Evolutionary conservation across 371 early-diverging fungal species (phyloP).

Genomic region (Lichtheimia hyalospora): DNA sequence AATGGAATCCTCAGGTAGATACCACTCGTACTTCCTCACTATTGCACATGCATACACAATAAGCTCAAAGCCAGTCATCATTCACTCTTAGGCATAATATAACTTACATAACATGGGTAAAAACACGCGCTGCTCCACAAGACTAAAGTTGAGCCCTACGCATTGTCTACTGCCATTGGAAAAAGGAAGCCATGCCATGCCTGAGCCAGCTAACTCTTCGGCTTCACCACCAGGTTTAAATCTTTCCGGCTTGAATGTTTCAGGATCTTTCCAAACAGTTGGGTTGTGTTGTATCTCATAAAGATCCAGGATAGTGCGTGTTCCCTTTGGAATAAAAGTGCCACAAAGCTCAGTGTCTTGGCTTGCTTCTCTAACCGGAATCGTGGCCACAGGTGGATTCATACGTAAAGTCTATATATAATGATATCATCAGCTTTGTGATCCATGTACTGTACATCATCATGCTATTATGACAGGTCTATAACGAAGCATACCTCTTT

Average conservation of each 20-base stretch:
- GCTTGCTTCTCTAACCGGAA: neutral
- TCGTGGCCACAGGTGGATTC: slow-evolving; percentile 16
- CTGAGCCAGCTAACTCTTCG: slow-evolving; percentile 3
- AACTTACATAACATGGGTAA: slow-evolving; percentile 33
- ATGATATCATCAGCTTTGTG: neutral
- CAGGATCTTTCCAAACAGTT: slow-evolving; percentile 18
- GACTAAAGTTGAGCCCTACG: slow-evolving; percentile 47
- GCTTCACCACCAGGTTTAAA: slow-evolving; percentile 13
- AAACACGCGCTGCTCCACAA: slow-evolving; percentile 46
- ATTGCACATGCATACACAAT: slow-evolving; percentile 3
- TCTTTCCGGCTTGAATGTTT: slow-evolving; percentile 19
- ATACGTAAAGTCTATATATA: slow-evolving; percentile 36
- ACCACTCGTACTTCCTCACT: slow-evolving; percentile 18
- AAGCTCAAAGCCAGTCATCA: neutral
- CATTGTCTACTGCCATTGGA: slow-evolving; percentile 36
- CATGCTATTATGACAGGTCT: too few species aligned
- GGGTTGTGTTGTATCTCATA: slow-evolving; percentile 15
- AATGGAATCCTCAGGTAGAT: slow-evolving; percentile 8
- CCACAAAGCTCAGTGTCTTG: slow-evolving; percentile 14
- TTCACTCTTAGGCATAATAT: neutral
- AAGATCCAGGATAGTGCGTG: slow-evolving; percentile 4
- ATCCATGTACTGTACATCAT: too few species aligned
- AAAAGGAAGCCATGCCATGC: slow-evolving; percentile 15
- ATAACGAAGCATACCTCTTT: slow-evolving; percentile 17
- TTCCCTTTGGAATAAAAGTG: slow-evolving; percentile 12